phyloP scores from a whole-genome alignment of 768 basidiomycete species.

The Paxillus ammoniavirescens region DNA sequence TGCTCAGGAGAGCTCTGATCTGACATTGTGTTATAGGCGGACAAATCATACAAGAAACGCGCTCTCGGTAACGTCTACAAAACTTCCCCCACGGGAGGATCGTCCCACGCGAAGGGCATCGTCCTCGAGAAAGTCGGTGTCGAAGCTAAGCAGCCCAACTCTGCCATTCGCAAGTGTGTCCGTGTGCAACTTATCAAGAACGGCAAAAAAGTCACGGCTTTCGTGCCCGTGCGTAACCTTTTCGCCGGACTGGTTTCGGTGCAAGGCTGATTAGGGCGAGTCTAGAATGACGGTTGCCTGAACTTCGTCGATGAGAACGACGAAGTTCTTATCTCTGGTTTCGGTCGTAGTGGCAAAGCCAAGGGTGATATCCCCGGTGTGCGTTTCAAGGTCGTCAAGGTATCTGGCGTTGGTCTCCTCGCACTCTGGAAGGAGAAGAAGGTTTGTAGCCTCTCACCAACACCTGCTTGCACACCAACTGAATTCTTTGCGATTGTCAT shows the following conservation, averaged over 20 bases:
- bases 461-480: neutral
- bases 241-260: neutral
- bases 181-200: slow-evolving; percentile 99
- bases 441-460: slow-evolving; percentile 43
- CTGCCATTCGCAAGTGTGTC: slow-evolving; percentile 99
- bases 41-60: slow-evolving; percentile 99
- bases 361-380: slow-evolving; percentile 99
- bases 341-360: slow-evolving; percentile 99
- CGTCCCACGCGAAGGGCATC: slow-evolving; percentile 99
- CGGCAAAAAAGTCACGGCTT: slow-evolving; percentile 99
- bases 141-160: slow-evolving; percentile 99
- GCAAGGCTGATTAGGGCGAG: slow-evolving; percentile 6
- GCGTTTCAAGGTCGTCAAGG: slow-evolving; percentile 99
- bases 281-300: slow-evolving; percentile 91
- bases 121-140: slow-evolving; percentile 99
- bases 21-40: slow-evolving; percentile 59
- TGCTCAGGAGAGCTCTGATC: slow-evolving; percentile 4
- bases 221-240: slow-evolving; percentile 80
- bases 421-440: slow-evolving; percentile 99
- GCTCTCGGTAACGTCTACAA: slow-evolving; percentile 99
- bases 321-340: slow-evolving; percentile 99
- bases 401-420: slow-evolving; percentile 97
- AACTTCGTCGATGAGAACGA: slow-evolving; percentile 99
- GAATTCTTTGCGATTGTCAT: slow-evolving; percentile 1
- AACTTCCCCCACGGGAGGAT: slow-evolving; percentile 98